These are phyloP conservation scores for Ilyonectria robusta DNA, from an alignment of 2,329 filamentous ascomycete genomes.

Conservation along the genomic window DNA sequence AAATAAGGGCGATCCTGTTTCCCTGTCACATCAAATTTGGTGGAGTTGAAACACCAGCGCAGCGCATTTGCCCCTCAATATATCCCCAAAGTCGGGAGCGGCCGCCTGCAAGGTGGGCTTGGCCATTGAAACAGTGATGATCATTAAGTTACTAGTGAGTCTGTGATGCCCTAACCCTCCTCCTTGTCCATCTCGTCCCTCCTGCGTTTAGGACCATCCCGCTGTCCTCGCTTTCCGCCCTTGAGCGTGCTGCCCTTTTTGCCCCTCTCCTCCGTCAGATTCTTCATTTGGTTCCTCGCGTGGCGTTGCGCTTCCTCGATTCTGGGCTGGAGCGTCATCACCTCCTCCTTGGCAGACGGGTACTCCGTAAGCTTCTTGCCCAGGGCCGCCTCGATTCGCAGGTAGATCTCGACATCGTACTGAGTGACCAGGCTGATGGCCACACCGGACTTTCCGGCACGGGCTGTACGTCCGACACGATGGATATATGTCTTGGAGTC, in stretches of 20 bases:
- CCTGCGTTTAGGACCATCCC: conserved; percentile 58
- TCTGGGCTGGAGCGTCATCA: conserved; percentile 83
- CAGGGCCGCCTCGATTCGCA: conserved; percentile 86
- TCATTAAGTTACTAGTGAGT: conserved; percentile 17
- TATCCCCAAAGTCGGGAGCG: background rate
- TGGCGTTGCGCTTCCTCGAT: conserved; percentile 88
- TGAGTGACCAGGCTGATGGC: conserved; percentile 88
- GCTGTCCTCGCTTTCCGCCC: conserved; percentile 58
- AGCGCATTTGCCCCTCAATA: background rate
- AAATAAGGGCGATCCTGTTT: conserved; percentile 1
- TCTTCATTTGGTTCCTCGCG: conserved; percentile 86
- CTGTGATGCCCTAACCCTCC: conserved; percentile 67
- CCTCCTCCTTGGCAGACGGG: conserved; percentile 82
- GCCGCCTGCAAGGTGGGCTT: background rate
- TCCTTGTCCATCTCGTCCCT: conserved; percentile 81
- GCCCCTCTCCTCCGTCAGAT: conserved; percentile 78
- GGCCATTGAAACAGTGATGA: background rate
- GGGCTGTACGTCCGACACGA: conserved; percentile 88
- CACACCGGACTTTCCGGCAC: conserved; percentile 87
- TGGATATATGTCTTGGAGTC: conserved; percentile 95
- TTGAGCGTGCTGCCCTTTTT: conserved; percentile 63
- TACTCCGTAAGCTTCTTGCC: conserved; percentile 83
- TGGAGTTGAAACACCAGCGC: background rate
- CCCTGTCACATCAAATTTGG: background rate
- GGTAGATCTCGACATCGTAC: conserved; percentile 86